Base-by-base conservation (phyloP, 2,329 filamentous ascomycete genomes). In the Magnaporthiopsis rhizophila region DNA sequence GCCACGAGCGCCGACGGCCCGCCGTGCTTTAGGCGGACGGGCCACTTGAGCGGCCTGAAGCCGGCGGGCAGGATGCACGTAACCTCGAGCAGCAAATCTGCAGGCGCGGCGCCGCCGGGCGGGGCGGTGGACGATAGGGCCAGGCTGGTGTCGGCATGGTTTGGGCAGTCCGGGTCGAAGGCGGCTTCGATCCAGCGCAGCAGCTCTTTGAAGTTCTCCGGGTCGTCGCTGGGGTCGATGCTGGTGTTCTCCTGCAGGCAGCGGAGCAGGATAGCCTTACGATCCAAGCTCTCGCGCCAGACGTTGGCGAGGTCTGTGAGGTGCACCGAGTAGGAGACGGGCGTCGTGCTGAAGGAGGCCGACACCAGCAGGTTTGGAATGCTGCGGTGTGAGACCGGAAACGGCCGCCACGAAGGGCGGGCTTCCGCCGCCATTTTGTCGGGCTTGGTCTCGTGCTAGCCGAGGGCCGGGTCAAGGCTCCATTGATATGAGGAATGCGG, bases 291-390 rank as follows among this genome's bases (percentile, higher is more conserved):
- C 74, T 93, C 90, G 32, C 78, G 76, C 90, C 90, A 95, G n/a
- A 92, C 78, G 68, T 87, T 83, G 71, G 83, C 86, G 65, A 92
- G 80, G 72, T 94, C 90, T 2, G 89, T 91, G 56, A 94, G 72
- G 65, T 85, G 81, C 34, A 93, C 73, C 2, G 77, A 81, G 76
- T 93, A 93, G 13, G 85, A 82, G 28, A 71, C 67, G 18, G 67
- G 64, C 15, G 80, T 75, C 21, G 77, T 62, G 6, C 77, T 77
- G 70, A 89, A 86, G 34, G 74, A 71, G 26, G 83, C 78, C 66
- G 89, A 89, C 58, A 89, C 79, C 45, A 93, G 79, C 9, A 93
- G 79, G 53, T 82, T 78, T 13, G 89, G 89, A 7, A 86, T 69
- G 24, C 75, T 74, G 15, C 74, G 70, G 50, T 78, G 78, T 21